Evolutionary conservation across 2,329 filamentous ascomycete genomes (phyloP).

Genomic region (Penicillium sp.): DNA sequence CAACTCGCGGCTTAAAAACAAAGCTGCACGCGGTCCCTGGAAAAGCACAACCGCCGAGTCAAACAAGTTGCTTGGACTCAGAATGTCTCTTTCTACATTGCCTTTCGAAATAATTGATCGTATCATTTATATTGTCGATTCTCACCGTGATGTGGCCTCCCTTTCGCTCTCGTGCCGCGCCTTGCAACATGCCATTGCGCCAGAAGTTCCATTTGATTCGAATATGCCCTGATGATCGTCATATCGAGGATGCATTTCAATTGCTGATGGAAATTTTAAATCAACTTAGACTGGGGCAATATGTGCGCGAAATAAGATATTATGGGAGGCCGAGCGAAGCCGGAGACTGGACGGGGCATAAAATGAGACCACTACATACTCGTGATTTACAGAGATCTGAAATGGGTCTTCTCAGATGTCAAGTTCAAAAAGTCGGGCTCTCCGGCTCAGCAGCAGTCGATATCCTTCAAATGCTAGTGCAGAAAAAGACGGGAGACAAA

Average conservation of each 20-base stretch:
- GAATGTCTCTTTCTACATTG: neutral
- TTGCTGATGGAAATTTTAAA: conserved; percentile 15
- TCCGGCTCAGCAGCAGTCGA: neutral
- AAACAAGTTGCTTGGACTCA: too few species aligned
- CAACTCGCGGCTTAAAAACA: too few species aligned
- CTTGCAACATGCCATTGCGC: neutral
- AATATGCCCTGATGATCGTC: neutral
- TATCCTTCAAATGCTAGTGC: conserved; percentile 16
- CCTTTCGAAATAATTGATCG: neutral
- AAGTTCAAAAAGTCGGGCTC: neutral
- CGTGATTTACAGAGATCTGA: neutral
- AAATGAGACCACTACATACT: neutral
- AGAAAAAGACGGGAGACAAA: neutral
- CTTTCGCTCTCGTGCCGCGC: neutral
- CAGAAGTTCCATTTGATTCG: neutral
- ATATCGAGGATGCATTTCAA: conserved; percentile 13
- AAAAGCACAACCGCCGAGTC: too few species aligned
- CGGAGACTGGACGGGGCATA: neutral
- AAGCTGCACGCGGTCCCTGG: too few species aligned
- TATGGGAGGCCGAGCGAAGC: neutral
- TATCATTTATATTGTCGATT: neutral
- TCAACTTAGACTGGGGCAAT: conserved; percentile 13
- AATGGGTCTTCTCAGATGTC: neutral
- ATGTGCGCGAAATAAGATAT: conserved; percentile 20
- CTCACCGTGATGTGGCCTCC: neutral